Evolutionary conservation across 768 basidiomycete genomes (phyloP).

Genomic region (Chiua virens): DNA sequence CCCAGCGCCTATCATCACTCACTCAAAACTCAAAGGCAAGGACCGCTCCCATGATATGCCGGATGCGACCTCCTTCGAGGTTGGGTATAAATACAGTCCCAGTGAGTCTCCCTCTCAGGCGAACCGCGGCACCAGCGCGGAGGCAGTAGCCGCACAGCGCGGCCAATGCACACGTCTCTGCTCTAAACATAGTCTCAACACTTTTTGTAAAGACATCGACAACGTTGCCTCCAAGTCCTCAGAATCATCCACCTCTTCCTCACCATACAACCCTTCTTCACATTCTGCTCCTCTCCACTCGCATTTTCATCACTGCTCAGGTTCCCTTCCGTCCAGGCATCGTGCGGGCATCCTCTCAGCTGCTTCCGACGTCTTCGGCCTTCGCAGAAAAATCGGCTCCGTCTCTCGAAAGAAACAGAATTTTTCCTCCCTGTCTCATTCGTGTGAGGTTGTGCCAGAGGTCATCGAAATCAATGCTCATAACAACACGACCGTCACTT

Average conservation of each 20-base stretch:
- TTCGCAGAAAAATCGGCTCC: conserved; percentile 43
- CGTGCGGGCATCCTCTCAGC: conserved; percentile 50
- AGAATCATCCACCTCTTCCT: conserved; percentile 13
- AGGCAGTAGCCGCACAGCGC: not conserved
- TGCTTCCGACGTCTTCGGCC: conserved; percentile 52
- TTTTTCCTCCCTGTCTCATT: conserved; percentile 19
- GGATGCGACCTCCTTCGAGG: conserved; percentile 5
- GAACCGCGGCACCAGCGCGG: conserved; percentile 3
- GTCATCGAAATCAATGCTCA: conserved; percentile 71
- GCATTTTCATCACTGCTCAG: conserved; percentile 1
- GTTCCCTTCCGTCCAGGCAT: conserved; percentile 28
- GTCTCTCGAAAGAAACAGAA: conserved; percentile 40
- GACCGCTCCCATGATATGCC: conserved; percentile 11
- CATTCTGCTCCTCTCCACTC: conserved; percentile 5
- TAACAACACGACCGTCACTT: conserved; percentile 20
- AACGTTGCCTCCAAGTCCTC: conserved; percentile 9
- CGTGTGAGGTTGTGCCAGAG: conserved; percentile 55
- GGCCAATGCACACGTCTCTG: no score
- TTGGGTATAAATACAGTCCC: conserved; percentile 4
- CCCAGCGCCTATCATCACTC: not conserved
- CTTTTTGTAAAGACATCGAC: conserved; percentile 19
- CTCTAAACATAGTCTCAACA: no score
- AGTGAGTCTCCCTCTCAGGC: conserved; percentile 15
- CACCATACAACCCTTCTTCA: conserved; percentile 12
- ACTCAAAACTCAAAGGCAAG: conserved; percentile 14